Conservation (phyloP, 805 yeast genomes). For the Hanseniaspora singularis region DNA sequence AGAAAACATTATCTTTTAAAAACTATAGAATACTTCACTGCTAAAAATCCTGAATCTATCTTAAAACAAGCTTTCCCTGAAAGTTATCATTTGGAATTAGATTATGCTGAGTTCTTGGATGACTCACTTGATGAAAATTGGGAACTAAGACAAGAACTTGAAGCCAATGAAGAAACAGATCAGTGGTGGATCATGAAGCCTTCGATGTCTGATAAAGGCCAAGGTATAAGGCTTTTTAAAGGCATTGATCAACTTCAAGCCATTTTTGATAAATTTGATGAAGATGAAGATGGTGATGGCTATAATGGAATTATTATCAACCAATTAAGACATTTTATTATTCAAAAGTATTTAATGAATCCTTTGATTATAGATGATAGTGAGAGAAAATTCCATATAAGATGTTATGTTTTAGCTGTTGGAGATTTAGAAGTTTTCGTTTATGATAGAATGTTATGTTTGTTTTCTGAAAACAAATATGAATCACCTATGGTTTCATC, state of each 20-base stretch:
- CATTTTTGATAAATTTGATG: slow-evolving; percentile 79
- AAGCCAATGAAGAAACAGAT: slow-evolving; percentile 32
- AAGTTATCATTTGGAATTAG: slow-evolving; percentile 71
- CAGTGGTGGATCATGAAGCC: slow-evolving; percentile 87
- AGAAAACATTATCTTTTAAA: slow-evolving; percentile 83
- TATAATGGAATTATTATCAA: slow-evolving; percentile 66
- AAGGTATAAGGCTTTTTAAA: slow-evolving; percentile 77
- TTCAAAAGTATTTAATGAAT: slow-evolving; percentile 61
- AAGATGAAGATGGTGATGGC: slow-evolving; percentile 37
- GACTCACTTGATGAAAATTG: slow-evolving; percentile 87
- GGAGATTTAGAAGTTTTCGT: slow-evolving; percentile 73
- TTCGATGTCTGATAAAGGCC: slow-evolving; percentile 94
- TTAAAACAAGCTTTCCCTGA: slow-evolving; percentile 56
- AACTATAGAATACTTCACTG: slow-evolving; percentile 60
- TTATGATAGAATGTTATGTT: slow-evolving; percentile 63
- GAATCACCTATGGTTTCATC: slow-evolving; percentile 6
- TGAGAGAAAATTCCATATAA: slow-evolving; percentile 72
- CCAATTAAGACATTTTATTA: slow-evolving; percentile 79
- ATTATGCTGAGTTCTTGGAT: slow-evolving; percentile 90
- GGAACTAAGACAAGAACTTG: slow-evolving; percentile 72
- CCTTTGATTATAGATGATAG: slow-evolving; percentile 55
- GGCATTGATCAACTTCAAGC: slow-evolving; percentile 68
- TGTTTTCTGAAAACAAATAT: slow-evolving; percentile 58
- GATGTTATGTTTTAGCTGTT: slow-evolving; percentile 66
- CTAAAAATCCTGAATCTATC: slow-evolving; percentile 61